These are phyloP conservation scores for Rhododendron henanense DNA, from an alignment of 148 eudicot species.

Conservation along the genomic window DNA sequence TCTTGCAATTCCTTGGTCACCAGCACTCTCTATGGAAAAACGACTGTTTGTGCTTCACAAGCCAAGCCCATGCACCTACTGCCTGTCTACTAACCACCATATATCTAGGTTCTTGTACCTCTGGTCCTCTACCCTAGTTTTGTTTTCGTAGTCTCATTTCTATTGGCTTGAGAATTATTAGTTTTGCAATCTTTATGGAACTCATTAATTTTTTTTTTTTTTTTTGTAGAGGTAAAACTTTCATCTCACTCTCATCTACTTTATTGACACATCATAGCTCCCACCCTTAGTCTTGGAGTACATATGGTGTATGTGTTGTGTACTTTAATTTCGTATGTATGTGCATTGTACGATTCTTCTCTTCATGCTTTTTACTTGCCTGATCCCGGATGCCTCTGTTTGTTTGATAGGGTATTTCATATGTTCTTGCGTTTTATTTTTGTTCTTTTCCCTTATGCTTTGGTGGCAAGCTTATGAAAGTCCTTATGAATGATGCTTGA, in stretches of 20 bases:
- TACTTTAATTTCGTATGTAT: neutral
- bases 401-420: neutral
- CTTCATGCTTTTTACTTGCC: neutral
- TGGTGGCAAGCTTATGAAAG: no score
- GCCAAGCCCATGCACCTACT: no score
- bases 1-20: no score
- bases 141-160: neutral
- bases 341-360: neutral
- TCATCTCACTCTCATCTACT: neutral
- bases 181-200: neutral
- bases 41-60: no score
- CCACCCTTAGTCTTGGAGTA: neutral
- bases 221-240: neutral
- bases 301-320: neutral
- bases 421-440: neutral
- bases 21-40: no score
- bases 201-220: neutral
- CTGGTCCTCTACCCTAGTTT: neutral
- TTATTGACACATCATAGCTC: neutral
- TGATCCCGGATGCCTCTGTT: neutral
- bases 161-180: neutral
- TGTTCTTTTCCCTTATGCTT: no score
- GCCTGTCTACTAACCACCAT: no score
- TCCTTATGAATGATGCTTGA: no score
- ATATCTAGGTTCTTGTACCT: no score